Evolutionary conservation across 306 rosid species (phyloP).

Genomic region (Nissolia schottii): DNA sequence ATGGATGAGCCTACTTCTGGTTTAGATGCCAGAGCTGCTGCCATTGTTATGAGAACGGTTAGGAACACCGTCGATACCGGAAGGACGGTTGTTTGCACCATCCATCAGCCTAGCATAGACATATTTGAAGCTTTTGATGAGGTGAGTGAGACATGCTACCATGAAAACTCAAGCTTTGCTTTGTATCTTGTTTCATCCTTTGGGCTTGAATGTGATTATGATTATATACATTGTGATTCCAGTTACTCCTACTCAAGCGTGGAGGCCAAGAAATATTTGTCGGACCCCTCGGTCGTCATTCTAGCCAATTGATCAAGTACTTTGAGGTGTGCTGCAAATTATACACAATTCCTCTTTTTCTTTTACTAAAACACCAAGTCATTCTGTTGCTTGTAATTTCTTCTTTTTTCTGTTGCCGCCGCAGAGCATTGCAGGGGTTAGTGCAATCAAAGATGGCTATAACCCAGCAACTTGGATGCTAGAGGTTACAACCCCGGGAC

Average conservation of each 20-base stretch:
- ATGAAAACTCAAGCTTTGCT: background rate
- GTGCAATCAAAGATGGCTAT: conserved; percentile 69
- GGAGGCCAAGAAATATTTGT: conserved; percentile 76
- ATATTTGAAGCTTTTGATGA: conserved; percentile 77
- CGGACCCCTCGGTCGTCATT: conserved; percentile 66
- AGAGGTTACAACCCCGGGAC: conserved; percentile 57
- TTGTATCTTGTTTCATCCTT: background rate
- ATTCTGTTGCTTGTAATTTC: background rate
- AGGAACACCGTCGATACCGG: conserved; percentile 92
- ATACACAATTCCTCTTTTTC: background rate
- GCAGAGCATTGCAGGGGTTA: conserved; percentile 61
- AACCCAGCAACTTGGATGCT: conserved; percentile 99
- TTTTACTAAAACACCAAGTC: too few relatives aligned
- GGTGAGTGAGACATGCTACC: conserved; percentile 30
- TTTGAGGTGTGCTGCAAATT: conserved; percentile 45
- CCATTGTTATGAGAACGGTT: conserved; percentile 87
- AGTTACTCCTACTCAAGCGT: conserved; percentile 53
- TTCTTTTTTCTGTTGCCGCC: background rate
- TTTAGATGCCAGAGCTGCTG: conserved; percentile 93
- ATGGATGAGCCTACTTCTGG: conserved; percentile 99
- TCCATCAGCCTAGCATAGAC: conserved; percentile 92
- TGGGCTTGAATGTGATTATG: background rate
- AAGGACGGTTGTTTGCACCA: conserved; percentile 89
- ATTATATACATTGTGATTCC: conserved; percentile 17
- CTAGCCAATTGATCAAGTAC: conserved; percentile 50